These are phyloP conservation scores for Flaveria sonorensis DNA, from an alignment of 129 eudicot genomes.

Conservation along the genomic window DNA sequence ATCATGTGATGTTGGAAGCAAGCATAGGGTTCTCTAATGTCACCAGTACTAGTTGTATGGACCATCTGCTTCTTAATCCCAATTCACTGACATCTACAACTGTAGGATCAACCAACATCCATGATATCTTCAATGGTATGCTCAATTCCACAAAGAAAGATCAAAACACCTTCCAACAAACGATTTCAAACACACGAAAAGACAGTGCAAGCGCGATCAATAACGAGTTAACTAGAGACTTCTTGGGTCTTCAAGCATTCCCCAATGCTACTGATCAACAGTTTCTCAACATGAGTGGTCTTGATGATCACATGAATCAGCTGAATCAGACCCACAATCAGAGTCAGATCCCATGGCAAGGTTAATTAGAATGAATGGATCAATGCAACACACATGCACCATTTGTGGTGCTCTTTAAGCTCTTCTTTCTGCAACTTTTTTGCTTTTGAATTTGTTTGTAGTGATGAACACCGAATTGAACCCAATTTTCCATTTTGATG, in stretches of 20 bases:
- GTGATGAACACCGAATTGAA: slow-evolving; percentile 24
- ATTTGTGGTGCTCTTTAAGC: slow-evolving; percentile 22
- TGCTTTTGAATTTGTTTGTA: slow-evolving; percentile 36
- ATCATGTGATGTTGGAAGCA: slow-evolving; percentile 46
- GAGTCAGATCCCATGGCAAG: slow-evolving; percentile 63
- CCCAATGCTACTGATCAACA: slow-evolving; percentile 46
- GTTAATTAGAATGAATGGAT: slow-evolving; percentile 18
- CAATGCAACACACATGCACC: background rate
- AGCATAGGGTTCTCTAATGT: slow-evolving; percentile 36
- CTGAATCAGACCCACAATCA: slow-evolving; percentile 39
- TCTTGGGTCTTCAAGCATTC: slow-evolving; percentile 66
- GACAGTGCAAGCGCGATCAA: slow-evolving; percentile 35
- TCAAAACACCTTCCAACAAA: slow-evolving; percentile 26
- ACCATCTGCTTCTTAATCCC: slow-evolving; percentile 36
- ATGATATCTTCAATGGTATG: slow-evolving; percentile 45
- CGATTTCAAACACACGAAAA: slow-evolving; percentile 18
- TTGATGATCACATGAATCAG: slow-evolving; percentile 47
- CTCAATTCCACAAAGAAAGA: slow-evolving; percentile 32
- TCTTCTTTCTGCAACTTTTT: slow-evolving; percentile 12
- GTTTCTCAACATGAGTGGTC: slow-evolving; percentile 49
- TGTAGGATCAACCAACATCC: slow-evolving; percentile 44
- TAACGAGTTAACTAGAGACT: slow-evolving; percentile 69
- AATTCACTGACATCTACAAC: slow-evolving; percentile 37
- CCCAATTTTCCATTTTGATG: slow-evolving; percentile 34
- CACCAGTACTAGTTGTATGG: slow-evolving; percentile 50